A percentile compares a stretch with the other conserved stretches of the same genome.
These are phyloP conservation scores for Cladosporium oxysporum DNA, from an alignment of 2,329 filamentous ascomycete genomes.

Conservation along the genomic window DNA sequence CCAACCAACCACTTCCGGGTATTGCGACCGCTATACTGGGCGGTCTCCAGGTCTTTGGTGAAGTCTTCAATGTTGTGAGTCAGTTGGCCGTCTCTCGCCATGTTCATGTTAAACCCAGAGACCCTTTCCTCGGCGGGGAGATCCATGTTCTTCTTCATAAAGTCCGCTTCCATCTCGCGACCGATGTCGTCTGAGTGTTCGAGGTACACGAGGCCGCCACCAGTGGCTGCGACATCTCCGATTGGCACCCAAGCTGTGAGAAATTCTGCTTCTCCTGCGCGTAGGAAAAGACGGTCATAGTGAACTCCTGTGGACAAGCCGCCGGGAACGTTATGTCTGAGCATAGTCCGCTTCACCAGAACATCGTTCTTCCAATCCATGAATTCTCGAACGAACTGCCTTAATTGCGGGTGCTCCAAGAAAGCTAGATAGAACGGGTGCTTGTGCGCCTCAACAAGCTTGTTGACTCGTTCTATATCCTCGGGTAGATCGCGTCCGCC, in stretches of 20 bases:
- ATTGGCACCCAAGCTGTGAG: constrained; percentile 43
- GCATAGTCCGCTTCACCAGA: constrained; percentile 39
- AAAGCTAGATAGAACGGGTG: constrained; percentile 38
- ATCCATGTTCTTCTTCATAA: constrained; percentile 32
- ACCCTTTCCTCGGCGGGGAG: constrained; percentile 40
- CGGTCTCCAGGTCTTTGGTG: constrained; percentile 20
- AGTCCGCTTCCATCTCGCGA: constrained; percentile 43
- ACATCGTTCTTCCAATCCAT: constrained; percentile 43
- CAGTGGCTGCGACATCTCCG: constrained; percentile 39
- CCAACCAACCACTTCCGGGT: constrained; percentile 51
- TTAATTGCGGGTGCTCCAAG: constrained; percentile 39
- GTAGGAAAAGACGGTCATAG: constrained; percentile 47
- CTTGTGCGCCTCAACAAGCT: constrained; percentile 39
- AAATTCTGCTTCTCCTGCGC: constrained; percentile 39
- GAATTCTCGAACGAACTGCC: constrained; percentile 40
- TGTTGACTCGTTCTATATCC: constrained; percentile 29
- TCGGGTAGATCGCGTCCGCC: constrained; percentile 35
- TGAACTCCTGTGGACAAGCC: constrained; percentile 44
- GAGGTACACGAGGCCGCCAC: constrained; percentile 48
- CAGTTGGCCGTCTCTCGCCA: constrained; percentile 33
- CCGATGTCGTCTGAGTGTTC: constrained; percentile 41
- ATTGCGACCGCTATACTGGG: constrained; percentile 5
- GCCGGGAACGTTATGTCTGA: constrained; percentile 44
- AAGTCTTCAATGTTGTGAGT: constrained; percentile 28
- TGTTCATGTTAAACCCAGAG: constrained; percentile 43